Evolutionary conservation across 192 early-diverging fungal genomes (phyloP).

Genomic region (Helicostylum pulchrum): DNA sequence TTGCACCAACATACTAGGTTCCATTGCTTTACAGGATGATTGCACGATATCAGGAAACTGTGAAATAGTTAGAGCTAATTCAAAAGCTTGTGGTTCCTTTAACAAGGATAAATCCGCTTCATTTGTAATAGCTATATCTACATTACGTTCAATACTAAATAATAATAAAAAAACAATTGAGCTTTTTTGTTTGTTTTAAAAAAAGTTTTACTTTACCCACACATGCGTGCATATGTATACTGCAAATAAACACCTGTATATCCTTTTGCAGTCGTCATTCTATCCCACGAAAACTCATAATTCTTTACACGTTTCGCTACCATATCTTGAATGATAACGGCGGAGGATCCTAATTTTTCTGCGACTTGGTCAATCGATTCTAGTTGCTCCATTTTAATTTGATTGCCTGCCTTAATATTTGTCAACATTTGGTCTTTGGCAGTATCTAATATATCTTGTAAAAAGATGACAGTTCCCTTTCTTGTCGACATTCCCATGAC

Average conservation of each 20-base stretch:
- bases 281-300: slow-evolving; percentile 87
- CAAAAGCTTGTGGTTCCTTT: slow-evolving; percentile 65
- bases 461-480: slow-evolving; percentile 85
- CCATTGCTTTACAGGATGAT: slow-evolving; percentile 54
- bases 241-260: slow-evolving; percentile 95
- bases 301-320: slow-evolving; percentile 78
- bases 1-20: slow-evolving; percentile 77
- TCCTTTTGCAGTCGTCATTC: slow-evolving; percentile 89
- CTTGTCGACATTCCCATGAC: slow-evolving; percentile 92
- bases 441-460: slow-evolving; percentile 87
- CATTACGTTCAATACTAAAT: slow-evolving; percentile 70
- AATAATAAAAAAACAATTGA: background rate
- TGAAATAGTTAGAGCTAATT: slow-evolving; percentile 70
- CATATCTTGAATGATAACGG: slow-evolving; percentile 89
- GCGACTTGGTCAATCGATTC: slow-evolving; percentile 63
- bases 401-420: slow-evolving; percentile 56
- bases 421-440: slow-evolving; percentile 74
- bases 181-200: background rate
- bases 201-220: slow-evolving; percentile 51
- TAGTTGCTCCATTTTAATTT: slow-evolving; percentile 9
- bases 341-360: slow-evolving; percentile 81
- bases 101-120: slow-evolving; percentile 59
- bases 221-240: slow-evolving; percentile 91
- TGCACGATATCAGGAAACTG: slow-evolving; percentile 79
- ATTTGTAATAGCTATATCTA: slow-evolving; percentile 42